These are phyloP conservation scores for Leccinum pellstonianum DNA, from an alignment of 768 basidiomycete species.

Conservation along the genomic window DNA sequence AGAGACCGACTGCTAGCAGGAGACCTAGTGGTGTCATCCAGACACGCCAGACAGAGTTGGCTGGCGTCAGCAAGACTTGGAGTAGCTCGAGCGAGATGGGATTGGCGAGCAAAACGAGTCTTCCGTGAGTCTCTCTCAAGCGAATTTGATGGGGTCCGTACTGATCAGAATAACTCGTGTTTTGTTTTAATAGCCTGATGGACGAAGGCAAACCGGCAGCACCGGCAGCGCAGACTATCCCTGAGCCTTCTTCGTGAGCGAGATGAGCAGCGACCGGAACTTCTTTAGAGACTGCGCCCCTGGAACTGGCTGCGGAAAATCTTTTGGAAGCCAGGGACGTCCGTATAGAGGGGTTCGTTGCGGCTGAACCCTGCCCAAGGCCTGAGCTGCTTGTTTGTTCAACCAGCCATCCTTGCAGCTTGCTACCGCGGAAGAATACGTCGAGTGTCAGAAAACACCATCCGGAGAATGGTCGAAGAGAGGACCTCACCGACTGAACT, in stretches of 20 bases:
- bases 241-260: constrained; percentile 13
- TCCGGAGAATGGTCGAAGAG: no score
- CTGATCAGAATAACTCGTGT: neutral
- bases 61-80: constrained; percentile 34
- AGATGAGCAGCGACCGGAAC: no score
- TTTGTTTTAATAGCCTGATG: constrained; percentile 8
- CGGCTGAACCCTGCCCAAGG: no score
- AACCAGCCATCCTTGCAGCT: no score
- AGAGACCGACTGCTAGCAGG: constrained; percentile 27
- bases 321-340: no score
- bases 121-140: constrained; percentile 17
- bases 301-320: no score
- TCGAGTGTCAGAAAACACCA: no score
- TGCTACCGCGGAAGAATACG: no score
- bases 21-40: constrained; percentile 27
- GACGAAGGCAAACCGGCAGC: constrained; percentile 27
- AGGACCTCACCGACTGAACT: no score
- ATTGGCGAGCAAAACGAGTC: constrained; percentile 17
- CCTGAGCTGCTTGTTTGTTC: no score
- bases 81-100: constrained; percentile 27
- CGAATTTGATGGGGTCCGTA: neutral
- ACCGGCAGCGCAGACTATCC: constrained; percentile 8
- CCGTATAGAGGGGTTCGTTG: no score
- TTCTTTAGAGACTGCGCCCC: no score
- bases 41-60: constrained; percentile 29